phyloP scores from a whole-genome alignment of 495 filamentous ascomycete species.

The Hypoxylon subgilvum region DNA sequence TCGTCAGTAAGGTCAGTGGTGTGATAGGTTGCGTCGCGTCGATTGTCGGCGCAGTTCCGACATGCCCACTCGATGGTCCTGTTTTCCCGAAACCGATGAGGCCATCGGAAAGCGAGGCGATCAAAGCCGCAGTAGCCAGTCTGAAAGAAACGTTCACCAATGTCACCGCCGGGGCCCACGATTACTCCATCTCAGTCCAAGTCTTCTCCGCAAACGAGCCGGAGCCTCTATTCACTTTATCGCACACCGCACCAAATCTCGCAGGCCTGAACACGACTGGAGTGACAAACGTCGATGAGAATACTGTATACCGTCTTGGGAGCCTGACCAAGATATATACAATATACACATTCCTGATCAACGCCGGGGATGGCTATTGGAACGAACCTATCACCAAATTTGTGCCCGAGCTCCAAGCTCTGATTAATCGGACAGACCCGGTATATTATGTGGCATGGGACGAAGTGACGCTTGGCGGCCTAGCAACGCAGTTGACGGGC shows the following conservation, averaged over 20 bases:
- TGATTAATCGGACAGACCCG: constrained; percentile 42
- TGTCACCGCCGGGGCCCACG: constrained; percentile 36
- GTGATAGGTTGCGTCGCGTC: constrained; percentile 15
- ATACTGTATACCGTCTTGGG: constrained; percentile 57
- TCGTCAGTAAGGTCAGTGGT: background rate
- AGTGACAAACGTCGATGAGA: constrained; percentile 48
- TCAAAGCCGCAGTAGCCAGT: constrained; percentile 45
- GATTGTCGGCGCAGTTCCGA: constrained; percentile 32
- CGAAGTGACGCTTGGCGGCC: constrained; percentile 60
- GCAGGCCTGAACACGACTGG: constrained; percentile 43
- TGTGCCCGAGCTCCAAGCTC: constrained; percentile 58
- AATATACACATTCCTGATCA: constrained; percentile 51
- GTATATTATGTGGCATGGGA: constrained; percentile 55
- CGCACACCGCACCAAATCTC: constrained; percentile 55
- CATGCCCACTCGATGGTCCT: constrained; percentile 59
- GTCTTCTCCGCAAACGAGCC: constrained; percentile 55
- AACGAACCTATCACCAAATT: constrained; percentile 56
- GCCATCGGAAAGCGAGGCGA: constrained; percentile 40
- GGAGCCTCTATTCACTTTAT: constrained; percentile 52
- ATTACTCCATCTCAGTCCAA: constrained; percentile 56
- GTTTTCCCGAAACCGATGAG: constrained; percentile 52
- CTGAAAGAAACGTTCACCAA: constrained; percentile 44
- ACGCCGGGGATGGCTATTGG: constrained; percentile 46
- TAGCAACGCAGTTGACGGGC: constrained; percentile 61
- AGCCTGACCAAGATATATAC: constrained; percentile 61